These are phyloP conservation scores for Vanilla planifolia DNA, from an alignment of 106 monocot species.

Conservation along the genomic window DNA sequence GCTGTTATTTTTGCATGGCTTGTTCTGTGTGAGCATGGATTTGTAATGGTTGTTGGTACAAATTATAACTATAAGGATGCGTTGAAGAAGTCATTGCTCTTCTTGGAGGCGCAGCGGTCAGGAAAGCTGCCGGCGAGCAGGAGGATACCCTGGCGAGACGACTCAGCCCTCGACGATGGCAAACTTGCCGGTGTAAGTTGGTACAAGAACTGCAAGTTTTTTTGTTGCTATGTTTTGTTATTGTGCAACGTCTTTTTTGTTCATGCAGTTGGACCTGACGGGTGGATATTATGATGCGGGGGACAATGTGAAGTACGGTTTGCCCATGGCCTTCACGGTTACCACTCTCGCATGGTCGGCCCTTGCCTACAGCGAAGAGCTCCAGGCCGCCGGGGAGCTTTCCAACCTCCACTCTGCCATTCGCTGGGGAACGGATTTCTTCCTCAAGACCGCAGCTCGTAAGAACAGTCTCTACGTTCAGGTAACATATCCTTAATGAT, in stretches of 20 bases:
- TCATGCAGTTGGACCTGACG: constrained; percentile 46
- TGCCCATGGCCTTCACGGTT: constrained; percentile 95
- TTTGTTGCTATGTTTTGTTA: too few species aligned
- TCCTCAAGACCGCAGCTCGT: constrained; percentile 61
- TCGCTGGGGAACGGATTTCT: constrained; percentile 88
- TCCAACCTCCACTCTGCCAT: constrained; percentile 55
- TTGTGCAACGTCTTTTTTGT: too few species aligned
- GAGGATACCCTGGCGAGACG: constrained; percentile 68
- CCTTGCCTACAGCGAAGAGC: constrained; percentile 41
- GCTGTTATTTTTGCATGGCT: constrained; percentile 14
- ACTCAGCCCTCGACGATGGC: constrained; percentile 65
- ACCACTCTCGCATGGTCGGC: constrained; percentile 85
- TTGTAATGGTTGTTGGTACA: constrained; percentile 9
- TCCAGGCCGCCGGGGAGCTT: constrained; percentile 44
- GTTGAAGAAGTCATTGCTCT: constrained; percentile 48
- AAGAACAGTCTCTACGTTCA: constrained; percentile 66
- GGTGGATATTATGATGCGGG: constrained; percentile 87
- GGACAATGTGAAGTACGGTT: constrained; percentile 91
- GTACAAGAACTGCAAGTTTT: too few species aligned
- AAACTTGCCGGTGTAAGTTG: constrained; percentile 45
- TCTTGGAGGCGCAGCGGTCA: constrained; percentile 63
- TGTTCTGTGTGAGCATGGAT: constrained; percentile 19
- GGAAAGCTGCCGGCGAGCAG: constrained; percentile 47
- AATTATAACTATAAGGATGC: constrained; percentile 49
- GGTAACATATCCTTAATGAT: constrained; percentile 20